phyloP scores from a whole-genome alignment of 1,139 yeast species.

The Protomyces inouyei region DNA sequence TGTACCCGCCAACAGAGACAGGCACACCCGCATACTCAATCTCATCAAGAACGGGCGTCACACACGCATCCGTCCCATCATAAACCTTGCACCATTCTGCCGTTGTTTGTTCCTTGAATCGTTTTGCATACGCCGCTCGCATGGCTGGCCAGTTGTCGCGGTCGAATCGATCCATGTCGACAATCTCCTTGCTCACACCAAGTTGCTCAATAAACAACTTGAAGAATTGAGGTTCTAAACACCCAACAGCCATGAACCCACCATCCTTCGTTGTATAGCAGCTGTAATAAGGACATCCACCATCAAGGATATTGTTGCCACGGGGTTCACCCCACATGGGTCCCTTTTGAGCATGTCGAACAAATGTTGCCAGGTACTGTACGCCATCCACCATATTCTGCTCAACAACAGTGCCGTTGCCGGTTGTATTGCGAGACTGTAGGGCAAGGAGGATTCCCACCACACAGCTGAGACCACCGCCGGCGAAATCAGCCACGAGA shows the following conservation, averaged over 20 bases:
- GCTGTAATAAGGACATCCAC: slow-evolving; percentile 33
- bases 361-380: slow-evolving; percentile 32
- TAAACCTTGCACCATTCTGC: slow-evolving; percentile 11
- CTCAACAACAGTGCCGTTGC: slow-evolving; percentile 30
- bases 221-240: slow-evolving; percentile 34
- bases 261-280: slow-evolving; percentile 32
- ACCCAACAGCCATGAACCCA: slow-evolving; percentile 33
- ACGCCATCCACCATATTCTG: slow-evolving; percentile 34
- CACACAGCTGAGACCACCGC: slow-evolving; percentile 33
- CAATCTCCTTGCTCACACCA: slow-evolving; percentile 11
- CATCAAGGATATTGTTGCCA: slow-evolving; percentile 33
- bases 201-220: slow-evolving; percentile 24
- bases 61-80: slow-evolving; percentile 24
- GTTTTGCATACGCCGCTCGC: slow-evolving; percentile 16
- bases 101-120: slow-evolving; percentile 21
- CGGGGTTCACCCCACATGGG: slow-evolving; percentile 26
- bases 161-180: slow-evolving; percentile 18
- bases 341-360: slow-evolving; percentile 29
- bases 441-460: slow-evolving; percentile 33
- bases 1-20: slow-evolving; percentile 8
- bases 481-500: slow-evolving; percentile 34
- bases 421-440: slow-evolving; percentile 20
- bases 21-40: slow-evolving; percentile 13
- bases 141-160: slow-evolving; percentile 32
- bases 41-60: slow-evolving; percentile 14